Evolutionary conservation across 108 stramenopile genomes (phyloP).

Genomic region (Hondaea fermentalgiana): DNA sequence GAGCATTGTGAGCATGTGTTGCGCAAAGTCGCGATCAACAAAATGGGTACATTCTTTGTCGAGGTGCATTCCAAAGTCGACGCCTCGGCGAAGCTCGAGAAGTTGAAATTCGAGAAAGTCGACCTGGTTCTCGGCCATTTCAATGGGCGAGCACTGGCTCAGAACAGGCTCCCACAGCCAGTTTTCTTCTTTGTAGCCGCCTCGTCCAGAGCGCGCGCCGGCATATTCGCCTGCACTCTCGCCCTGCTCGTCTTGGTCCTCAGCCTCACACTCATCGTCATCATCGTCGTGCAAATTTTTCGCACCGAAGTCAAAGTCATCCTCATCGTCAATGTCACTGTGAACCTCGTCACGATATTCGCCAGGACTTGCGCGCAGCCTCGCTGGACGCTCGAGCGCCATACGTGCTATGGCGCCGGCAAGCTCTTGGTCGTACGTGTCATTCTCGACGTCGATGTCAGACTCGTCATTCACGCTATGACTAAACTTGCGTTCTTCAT

Average conservation of each 20-base stretch:
- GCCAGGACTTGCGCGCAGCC: too few relatives aligned
- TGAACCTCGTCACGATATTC: too few relatives aligned
- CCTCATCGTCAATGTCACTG: too few relatives aligned
- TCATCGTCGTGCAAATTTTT: background rate
- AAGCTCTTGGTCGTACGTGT: too few relatives aligned
- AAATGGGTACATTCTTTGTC: background rate
- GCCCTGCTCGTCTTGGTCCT: background rate
- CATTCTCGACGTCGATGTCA: too few relatives aligned
- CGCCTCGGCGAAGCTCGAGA: background rate
- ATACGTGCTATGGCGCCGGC: too few relatives aligned
- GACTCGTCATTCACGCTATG: too few relatives aligned
- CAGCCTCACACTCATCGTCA: background rate
- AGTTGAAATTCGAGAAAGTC: background rate
- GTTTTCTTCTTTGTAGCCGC: background rate
- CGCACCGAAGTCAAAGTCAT: too few relatives aligned
- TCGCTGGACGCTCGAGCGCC: too few relatives aligned
- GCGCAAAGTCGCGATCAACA: background rate
- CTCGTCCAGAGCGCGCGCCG: background rate
- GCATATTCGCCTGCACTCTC: background rate
- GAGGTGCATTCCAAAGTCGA: background rate
- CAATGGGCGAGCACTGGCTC: background rate
- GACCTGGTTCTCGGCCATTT: conserved; percentile 15
- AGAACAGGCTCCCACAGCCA: conserved; percentile 3
- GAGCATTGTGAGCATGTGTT: background rate
- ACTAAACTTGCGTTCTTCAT: too few relatives aligned